These are phyloP conservation scores for Linnemannia elongata DNA, from an alignment of 192 early-diverging fungal genomes.

Conservation along the genomic window DNA sequence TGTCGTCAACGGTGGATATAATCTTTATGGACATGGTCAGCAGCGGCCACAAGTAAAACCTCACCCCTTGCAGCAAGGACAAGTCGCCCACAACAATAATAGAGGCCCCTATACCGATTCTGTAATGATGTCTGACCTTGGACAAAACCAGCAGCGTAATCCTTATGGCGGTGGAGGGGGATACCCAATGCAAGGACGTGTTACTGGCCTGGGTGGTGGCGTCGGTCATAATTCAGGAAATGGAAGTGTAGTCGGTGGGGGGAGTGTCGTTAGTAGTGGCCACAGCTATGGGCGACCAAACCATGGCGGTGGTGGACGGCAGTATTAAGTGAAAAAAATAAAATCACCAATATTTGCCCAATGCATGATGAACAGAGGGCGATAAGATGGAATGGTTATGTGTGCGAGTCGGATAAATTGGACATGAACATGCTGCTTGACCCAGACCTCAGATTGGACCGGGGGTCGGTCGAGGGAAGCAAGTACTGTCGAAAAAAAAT, in stretches of 20 bases:
- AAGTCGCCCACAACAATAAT: slow-evolving; percentile 16
- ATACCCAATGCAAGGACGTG: slow-evolving; percentile 4
- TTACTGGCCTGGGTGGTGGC: slow-evolving; percentile 44
- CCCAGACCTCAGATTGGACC: too few species aligned
- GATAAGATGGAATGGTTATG: too few species aligned
- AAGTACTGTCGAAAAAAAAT: neutral
- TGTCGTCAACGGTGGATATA: slow-evolving; percentile 27
- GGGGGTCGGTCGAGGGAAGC: too few species aligned
- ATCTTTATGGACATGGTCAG: too few species aligned
- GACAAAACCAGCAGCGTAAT: neutral
- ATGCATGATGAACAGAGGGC: too few species aligned
- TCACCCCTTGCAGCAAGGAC: slow-evolving; percentile 42
- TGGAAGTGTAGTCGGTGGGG: slow-evolving; percentile 41
- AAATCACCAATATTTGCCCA: too few species aligned
- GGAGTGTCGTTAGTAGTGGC: slow-evolving; percentile 26
- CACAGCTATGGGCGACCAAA: slow-evolving; percentile 18
- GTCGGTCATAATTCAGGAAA: slow-evolving; percentile 12
- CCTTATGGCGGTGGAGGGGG: slow-evolving; percentile 20
- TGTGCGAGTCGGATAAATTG: too few species aligned
- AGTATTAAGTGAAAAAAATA: neutral
- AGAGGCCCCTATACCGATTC: slow-evolving; percentile 30
- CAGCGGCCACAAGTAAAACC: slow-evolving; percentile 5
- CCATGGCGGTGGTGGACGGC: neutral
- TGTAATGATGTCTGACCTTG: slow-evolving; percentile 51
- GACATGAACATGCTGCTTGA: too few species aligned